Conservation (phyloP, 169 alveolate genomes). For the Plasmodium billcollinsi region DNA sequence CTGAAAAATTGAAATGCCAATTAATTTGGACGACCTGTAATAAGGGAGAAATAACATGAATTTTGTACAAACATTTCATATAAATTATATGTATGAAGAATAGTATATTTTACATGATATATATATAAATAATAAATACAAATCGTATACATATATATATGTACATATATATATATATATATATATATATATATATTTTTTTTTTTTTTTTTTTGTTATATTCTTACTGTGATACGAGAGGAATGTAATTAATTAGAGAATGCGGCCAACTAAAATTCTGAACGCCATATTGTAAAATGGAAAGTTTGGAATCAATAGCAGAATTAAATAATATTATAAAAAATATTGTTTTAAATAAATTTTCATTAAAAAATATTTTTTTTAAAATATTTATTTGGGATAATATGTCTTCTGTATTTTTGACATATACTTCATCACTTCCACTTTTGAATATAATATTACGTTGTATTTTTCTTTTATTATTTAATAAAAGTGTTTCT, state of each 20-base stretch:
- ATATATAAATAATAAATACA: not conserved
- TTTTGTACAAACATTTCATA: no score
- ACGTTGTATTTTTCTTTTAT: conserved; percentile 18
- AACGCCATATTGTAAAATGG: conserved; percentile 53
- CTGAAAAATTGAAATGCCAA: conserved; percentile 59
- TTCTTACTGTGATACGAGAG: conserved; percentile 67
- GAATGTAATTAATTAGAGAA: conserved; percentile 51
- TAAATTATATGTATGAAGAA: not conserved
- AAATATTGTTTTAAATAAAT: conserved; percentile 44
- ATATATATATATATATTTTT: conserved; percentile 2
- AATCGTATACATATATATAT: not conserved
- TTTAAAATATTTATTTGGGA: conserved; percentile 40
- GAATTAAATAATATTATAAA: conserved; percentile 62
- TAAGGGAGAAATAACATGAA: not conserved
- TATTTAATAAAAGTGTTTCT: conserved; percentile 62
- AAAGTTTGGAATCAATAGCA: conserved; percentile 45
- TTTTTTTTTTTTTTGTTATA: not conserved
- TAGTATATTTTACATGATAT: not conserved
- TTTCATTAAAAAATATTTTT: conserved; percentile 55
- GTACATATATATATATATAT: not conserved
- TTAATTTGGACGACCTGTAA: conserved; percentile 50
- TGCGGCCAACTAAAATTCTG: conserved; percentile 70
- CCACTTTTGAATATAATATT: conserved; percentile 32
- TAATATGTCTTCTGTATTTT: conserved; percentile 30
- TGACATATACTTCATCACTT: conserved; percentile 23